These are phyloP conservation scores for Sclerotinia spermophila DNA, from an alignment of 2,329 filamentous ascomycete species.

Conservation along the genomic window DNA sequence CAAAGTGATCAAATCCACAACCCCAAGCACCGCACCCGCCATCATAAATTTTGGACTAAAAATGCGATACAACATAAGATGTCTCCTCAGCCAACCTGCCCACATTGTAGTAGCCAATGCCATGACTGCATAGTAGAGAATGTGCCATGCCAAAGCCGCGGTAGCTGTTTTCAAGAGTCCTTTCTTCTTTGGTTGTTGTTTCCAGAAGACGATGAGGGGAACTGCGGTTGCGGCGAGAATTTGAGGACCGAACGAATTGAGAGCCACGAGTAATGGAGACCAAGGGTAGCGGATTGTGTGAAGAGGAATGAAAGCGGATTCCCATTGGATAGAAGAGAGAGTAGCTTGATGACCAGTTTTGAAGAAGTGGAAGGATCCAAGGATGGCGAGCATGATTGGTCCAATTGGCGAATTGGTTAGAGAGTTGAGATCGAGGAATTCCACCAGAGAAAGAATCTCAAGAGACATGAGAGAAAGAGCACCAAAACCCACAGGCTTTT, in stretches of 20 bases:
- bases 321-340: constrained; percentile 89
- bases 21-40: constrained; percentile 64
- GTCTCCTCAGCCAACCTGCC: constrained; percentile 80
- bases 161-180: constrained; percentile 53
- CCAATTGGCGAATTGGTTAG: constrained; percentile 70
- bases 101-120: constrained; percentile 84
- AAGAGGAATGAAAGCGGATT: constrained; percentile 87
- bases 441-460: constrained; percentile 78
- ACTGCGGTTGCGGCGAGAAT: constrained; percentile 77
- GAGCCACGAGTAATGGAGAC: constrained; percentile 73
- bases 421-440: constrained; percentile 58
- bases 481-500: constrained; percentile 92
- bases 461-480: constrained; percentile 78
- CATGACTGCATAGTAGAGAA: constrained; percentile 79
- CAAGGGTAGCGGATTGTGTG: constrained; percentile 82
- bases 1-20: constrained; percentile 73
- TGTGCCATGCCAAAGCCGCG: constrained; percentile 68
- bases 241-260: constrained; percentile 88
- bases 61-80: constrained; percentile 95
- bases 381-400: constrained; percentile 77
- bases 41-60: constrained; percentile 91
- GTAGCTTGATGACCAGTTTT: constrained; percentile 95
- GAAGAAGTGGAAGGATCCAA: constrained; percentile 94
- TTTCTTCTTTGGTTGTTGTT: constrained; percentile 69
- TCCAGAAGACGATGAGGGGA: constrained; percentile 84